A percentile compares a stretch with the other conserved stretches of the same genome.
These are phyloP conservation scores for Colletotrichum karsti DNA, from an alignment of 2,329 filamentous ascomycete species.

Conservation along the genomic window DNA sequence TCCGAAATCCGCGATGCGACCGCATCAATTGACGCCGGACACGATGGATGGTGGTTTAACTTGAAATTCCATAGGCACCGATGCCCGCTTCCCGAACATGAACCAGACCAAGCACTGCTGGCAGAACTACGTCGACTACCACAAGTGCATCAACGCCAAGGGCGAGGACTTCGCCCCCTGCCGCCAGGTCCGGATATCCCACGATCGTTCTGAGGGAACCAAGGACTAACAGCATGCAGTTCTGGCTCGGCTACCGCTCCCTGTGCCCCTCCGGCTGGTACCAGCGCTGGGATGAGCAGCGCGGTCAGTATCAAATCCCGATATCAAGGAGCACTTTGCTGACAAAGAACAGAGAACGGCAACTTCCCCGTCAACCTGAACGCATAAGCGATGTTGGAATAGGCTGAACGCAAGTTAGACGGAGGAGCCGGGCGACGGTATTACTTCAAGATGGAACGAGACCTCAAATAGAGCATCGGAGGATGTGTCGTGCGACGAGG, in stretches of 20 bases:
- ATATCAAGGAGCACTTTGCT: slow-evolving; percentile 2
- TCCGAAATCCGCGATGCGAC: slow-evolving; percentile 33
- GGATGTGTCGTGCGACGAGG: slow-evolving; percentile 25
- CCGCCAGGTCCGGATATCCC: slow-evolving; percentile 76
- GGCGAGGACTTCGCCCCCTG: slow-evolving; percentile 98
- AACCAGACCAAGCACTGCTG: slow-evolving; percentile 99
- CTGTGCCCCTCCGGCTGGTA: slow-evolving; percentile 97
- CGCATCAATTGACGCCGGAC: slow-evolving; percentile 37
- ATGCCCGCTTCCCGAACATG: slow-evolving; percentile 98
- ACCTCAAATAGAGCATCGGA: slow-evolving; percentile 32
- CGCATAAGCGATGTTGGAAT: slow-evolving; percentile 49
- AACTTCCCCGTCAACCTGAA: slow-evolving; percentile 75
- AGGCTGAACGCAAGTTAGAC: slow-evolving; percentile 24
- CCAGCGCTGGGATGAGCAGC: slow-evolving; percentile 95
- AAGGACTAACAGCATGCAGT: slow-evolving; percentile 63
- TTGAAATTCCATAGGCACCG: slow-evolving; percentile 77
- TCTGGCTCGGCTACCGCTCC: slow-evolving; percentile 95
- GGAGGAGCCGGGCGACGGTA: slow-evolving; percentile 41
- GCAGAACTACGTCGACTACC: slow-evolving; percentile 99
- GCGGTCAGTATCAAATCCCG: slow-evolving; percentile 68
- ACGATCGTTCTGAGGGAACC: neutral
- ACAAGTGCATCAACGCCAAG: slow-evolving; percentile 99
- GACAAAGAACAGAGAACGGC: slow-evolving; percentile 63
- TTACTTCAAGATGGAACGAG: slow-evolving; percentile 40
- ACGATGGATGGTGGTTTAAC: slow-evolving; percentile 1